phyloP scores from a whole-genome alignment of 352 stramenopile species.

The Phytophthora foliorum region DNA sequence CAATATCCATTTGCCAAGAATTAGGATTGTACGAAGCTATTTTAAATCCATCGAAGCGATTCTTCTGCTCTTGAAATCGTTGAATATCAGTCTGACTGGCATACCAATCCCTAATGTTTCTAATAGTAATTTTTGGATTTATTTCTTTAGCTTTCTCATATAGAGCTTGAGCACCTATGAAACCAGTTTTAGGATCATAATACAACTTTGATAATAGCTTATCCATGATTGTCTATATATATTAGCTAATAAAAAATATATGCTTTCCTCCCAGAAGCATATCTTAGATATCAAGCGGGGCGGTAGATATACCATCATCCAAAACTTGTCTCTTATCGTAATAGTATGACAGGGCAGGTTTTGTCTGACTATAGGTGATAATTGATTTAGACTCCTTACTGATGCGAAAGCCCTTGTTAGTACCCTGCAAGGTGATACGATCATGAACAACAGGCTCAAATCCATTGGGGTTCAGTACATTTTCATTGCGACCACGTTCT shows the following conservation, averaged over 20 bases:
- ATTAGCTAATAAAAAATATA: conserved; percentile 10
- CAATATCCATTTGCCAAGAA: conserved; percentile 31
- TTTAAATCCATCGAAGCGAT: not conserved
- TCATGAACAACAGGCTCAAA: conserved; percentile 34
- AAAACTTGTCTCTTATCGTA: conserved; percentile 38
- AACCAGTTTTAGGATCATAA: conserved; percentile 38
- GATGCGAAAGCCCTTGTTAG: conserved; percentile 27
- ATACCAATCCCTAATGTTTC: conserved; percentile 29
- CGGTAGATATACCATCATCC: conserved; percentile 29
- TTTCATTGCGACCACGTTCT: conserved; percentile 8
- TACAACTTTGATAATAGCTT: conserved; percentile 29
- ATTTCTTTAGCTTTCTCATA: conserved; percentile 34
- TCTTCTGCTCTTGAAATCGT: conserved; percentile 29
- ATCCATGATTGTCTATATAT: conserved; percentile 5
- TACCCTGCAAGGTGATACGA: conserved; percentile 11
- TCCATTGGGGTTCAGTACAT: conserved; percentile 22
- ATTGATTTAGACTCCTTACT: conserved; percentile 31
- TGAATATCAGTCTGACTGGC: conserved; percentile 22
- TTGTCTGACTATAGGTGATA: conserved; percentile 32
- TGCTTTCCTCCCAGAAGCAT: not conserved
- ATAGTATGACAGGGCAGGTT: conserved; percentile 31
- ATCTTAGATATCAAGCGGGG: conserved; percentile 10
- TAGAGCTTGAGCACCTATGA: conserved; percentile 24
- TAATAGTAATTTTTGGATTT: conserved; percentile 11
- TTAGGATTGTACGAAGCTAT: conserved; percentile 22